Percentiles rank a stretch among this genome's conserved stretches.
These are phyloP conservation scores for Physcomitrium patens DNA, from an alignment of 225 moss, liverwort and hornwort species.

Conservation along the genomic window DNA sequence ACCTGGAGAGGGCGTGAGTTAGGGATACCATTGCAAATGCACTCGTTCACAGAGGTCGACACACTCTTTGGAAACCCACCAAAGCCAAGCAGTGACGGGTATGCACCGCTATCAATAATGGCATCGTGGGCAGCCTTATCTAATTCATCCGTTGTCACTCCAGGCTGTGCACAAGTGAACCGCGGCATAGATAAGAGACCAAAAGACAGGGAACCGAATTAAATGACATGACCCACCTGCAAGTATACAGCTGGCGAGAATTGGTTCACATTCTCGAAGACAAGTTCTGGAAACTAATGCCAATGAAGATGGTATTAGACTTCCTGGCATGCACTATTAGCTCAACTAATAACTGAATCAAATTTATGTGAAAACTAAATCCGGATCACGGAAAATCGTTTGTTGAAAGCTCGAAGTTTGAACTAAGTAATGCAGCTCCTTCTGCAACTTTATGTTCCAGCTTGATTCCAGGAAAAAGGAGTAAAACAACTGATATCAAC, in stretches of 20 bases:
- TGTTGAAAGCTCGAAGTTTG: neutral
- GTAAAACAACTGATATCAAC: neutral
- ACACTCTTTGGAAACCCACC: constrained; percentile 90
- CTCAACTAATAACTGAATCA: too few species aligned
- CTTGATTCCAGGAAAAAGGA: neutral
- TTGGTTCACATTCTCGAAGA: too few species aligned
- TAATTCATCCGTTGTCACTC: constrained; percentile 70
- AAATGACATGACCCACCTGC: neutral
- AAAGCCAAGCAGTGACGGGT: constrained; percentile 62
- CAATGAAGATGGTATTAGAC: too few species aligned
- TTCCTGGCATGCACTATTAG: too few species aligned
- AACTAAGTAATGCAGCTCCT: neutral
- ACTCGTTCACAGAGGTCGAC: constrained; percentile 91
- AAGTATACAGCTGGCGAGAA: too few species aligned
- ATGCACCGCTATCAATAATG: constrained; percentile 53
- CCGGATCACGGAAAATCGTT: neutral
- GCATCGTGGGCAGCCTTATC: constrained; percentile 60
- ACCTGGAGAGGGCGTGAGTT: constrained; percentile 81
- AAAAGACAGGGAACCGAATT: neutral
- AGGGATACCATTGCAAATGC: constrained; percentile 92
- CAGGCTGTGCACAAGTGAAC: constrained; percentile 51
- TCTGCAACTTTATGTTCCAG: neutral
- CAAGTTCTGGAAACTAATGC: too few species aligned
- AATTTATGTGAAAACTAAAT: neutral
- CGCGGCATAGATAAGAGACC: constrained; percentile 2